Evolutionary conservation across 805 yeast genomes (phyloP), one percentile per base, ranked within the genome.

Genomic region (Starmerella stellata): DNA sequence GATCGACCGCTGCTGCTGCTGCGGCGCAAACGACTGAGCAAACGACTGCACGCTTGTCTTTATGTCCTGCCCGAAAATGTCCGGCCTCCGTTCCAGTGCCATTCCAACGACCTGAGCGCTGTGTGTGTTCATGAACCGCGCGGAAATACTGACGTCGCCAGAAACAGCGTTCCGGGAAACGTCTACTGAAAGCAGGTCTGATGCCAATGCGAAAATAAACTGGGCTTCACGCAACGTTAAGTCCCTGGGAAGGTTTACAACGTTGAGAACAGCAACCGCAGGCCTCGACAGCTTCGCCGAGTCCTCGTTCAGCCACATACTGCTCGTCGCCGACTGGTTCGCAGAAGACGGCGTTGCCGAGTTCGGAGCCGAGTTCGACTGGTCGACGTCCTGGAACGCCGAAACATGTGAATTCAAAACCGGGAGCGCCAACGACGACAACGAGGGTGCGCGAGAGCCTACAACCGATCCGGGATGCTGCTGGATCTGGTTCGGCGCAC

Each of bases 161-260:
- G 58, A 50, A 9, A 47, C 46, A n/a, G 50, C 46, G 15, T 54
- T 52, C 21, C 54, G 48, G 31, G 45, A 48, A 20, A 61, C 38
- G 35, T 61, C 65, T 31, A 54, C 44, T 25, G 49, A 42, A 25
- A 56, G 27, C 38, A 52, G 60, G 30, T 60, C 65, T 4, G 53
- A 52, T 14, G 64, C 65, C 41, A 61, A 56, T 9, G 64, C 54
- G 40, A 61, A 61, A 38, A 62, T 43, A 27, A 59, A 47, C 14
- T 52, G 52, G 36, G 62, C 53, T 45, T 61, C 66, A 16, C 63
- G 58, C 16, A 45, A 42, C 15, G 61, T 48, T 32, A 61, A 37
- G 38, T 62, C 62, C 21, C 54, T 51, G 0, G 66, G 65, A 23
- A 61, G 41, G 39, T 59, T 57, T 25, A 47, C 45, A 21, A 59